Base-by-base conservation (phyloP, 225 moss, liverwort and hornwort species). In the Pseudisothecium myosuroides region DNA sequence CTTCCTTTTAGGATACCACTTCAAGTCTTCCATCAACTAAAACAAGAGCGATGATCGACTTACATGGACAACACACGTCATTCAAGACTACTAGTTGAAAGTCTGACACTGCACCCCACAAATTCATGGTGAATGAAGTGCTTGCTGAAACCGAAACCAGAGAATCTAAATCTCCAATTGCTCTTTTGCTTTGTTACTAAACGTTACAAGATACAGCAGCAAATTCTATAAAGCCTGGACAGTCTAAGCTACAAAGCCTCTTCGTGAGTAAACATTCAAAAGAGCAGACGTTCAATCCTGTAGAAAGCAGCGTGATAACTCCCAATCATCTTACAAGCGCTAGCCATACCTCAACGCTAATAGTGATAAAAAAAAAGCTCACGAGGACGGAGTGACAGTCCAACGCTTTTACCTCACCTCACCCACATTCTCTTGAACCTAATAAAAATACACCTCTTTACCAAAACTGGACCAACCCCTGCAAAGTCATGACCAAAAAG, bases 181-280 rank as follows among this genome's bases (percentile, higher is more conserved):
- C 69, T 82, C 62, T 29, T 62, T 81, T 34, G 43, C 36, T 68
- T 80, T 26, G 74, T 55, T 60, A 90, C 29, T 83, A 54, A 80
- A 90, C 84, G 86, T 47, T 88, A 92, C 88, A 90, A 86, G 37
- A 50, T n/a, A 55, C 47, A 84, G 86, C 88, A 88, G 88, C 86
- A 83, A 73, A 72, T 64, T 72, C 72, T 79, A 64, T 50, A 41
- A 75, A 68, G 61, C 80, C 88, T 88, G 75, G 47, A 79, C 41
- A 92, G 20, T 19, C 55, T 78, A 64, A 85, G 34, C 78, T 66
- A 80, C 59, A 49, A 64, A 83, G 73, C 47, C 67, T 59, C n/a
- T 86, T 90, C 66, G 55, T 64, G 41, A 80, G 81, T 37, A 14
- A 83, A 27, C 43, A 81, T 75, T 73, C 61, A 85, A 77, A 78